Conservation (phyloP, 148 eudicot genomes). For the Fallopia convolvulus region DNA sequence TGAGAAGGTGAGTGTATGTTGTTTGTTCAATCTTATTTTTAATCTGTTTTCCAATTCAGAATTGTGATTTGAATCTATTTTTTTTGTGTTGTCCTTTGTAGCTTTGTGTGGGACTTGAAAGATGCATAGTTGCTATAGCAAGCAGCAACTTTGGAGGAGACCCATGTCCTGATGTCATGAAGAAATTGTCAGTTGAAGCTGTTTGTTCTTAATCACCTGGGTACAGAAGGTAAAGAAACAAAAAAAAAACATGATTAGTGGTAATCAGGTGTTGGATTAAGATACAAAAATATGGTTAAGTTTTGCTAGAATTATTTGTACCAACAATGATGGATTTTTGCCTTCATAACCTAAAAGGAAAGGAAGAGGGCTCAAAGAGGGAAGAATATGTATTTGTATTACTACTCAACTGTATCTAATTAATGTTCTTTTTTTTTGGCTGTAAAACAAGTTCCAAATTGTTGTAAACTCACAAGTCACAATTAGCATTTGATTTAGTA, state of each 20-base stretch:
- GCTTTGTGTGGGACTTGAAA: slow-evolving; percentile 44
- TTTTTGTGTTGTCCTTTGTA: slow-evolving; percentile 15
- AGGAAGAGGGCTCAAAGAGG: background rate
- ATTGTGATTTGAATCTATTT: background rate
- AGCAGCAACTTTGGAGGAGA: slow-evolving; percentile 44
- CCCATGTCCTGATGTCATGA: slow-evolving; percentile 48
- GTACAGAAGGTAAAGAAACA: background rate
- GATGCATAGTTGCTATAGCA: slow-evolving; percentile 39
- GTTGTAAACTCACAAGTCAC: background rate
- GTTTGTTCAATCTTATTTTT: background rate
- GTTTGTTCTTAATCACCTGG: slow-evolving; percentile 28
- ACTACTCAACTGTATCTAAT: background rate
- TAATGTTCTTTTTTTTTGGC: background rate
- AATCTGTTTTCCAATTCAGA: background rate
- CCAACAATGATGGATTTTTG: background rate
- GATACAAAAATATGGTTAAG: background rate
- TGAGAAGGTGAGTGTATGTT: slow-evolving; percentile 31
- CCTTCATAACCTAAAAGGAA: background rate
- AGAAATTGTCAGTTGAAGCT: slow-evolving; percentile 55
- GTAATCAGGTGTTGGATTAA: background rate
- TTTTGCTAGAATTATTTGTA: background rate
- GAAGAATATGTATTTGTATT: background rate
- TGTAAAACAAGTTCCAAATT: background rate
- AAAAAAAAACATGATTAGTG: background rate
- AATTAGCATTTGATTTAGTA: background rate